These are phyloP conservation scores for Pseudogymnoascus sp. DNA, from an alignment of 2,329 filamentous ascomycete species.

Conservation along the genomic window DNA sequence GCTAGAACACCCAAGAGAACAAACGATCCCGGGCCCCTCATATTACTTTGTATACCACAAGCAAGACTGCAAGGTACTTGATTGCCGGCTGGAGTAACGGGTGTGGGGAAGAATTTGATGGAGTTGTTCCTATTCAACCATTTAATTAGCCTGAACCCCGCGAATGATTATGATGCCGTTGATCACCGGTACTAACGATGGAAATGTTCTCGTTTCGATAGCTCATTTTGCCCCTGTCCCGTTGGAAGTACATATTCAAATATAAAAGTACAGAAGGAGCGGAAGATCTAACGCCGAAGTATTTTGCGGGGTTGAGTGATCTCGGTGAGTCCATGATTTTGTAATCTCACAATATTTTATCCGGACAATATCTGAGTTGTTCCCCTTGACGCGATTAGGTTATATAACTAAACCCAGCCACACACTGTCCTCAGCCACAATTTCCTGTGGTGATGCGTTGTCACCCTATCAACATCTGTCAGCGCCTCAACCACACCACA, in stretches of 20 bases:
- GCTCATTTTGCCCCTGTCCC: not conserved
- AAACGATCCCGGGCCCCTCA: not conserved
- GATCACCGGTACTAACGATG: not conserved
- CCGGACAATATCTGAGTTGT: not conserved
- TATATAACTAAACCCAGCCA: not conserved
- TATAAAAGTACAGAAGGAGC: not conserved
- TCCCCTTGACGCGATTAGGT: not conserved
- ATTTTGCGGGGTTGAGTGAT: not conserved
- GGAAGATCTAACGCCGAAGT: not conserved
- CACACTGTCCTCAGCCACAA: not conserved
- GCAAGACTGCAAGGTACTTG: not conserved
- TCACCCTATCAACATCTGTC: not conserved
- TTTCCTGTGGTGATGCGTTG: not conserved
- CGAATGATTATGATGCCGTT: not conserved
- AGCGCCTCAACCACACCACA: not conserved
- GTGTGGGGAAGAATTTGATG: not conserved
- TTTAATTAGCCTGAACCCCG: not conserved
- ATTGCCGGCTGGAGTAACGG: not conserved
- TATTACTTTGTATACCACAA: not conserved
- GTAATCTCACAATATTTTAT: not conserved
- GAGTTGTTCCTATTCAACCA: conserved; percentile 5
- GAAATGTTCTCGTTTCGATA: not conserved
- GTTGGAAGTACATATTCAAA: not conserved
- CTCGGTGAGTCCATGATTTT: not conserved
- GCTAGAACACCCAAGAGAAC: not conserved